phyloP scores from a whole-genome alignment of 148 eudicot genomes.

The Chenopodium berlandieri region DNA sequence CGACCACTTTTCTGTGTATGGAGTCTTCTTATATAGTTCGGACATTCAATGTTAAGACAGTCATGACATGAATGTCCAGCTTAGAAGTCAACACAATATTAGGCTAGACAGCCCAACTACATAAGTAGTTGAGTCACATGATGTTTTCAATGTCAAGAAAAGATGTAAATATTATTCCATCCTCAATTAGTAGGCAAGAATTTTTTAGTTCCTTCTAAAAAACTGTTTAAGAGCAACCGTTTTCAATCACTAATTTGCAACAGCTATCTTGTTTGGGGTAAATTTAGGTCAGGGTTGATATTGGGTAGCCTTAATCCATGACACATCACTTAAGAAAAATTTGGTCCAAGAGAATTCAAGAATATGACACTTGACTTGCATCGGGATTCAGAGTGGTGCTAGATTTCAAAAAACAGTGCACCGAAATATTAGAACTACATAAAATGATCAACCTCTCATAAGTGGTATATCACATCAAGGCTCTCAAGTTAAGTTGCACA shows the following conservation, averaged over 20 bases:
- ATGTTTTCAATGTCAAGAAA: not conserved
- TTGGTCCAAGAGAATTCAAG: not conserved
- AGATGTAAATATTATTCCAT: not conserved
- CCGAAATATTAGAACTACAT: not conserved
- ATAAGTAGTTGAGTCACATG: not conserved
- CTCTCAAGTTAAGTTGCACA: not conserved
- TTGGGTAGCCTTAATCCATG: not conserved
- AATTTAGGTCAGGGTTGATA: no score
- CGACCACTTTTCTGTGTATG: not conserved
- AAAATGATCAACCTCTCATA: not conserved
- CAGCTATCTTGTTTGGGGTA: not conserved
- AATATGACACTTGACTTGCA: not conserved
- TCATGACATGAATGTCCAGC: not conserved
- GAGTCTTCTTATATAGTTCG: no score
- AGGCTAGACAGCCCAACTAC: no score
- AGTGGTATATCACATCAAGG: not conserved
- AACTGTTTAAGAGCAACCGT: no score
- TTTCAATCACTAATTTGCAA: no score
- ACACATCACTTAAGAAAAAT: not conserved
- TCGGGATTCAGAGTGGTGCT: not conserved
- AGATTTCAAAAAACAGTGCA: not conserved
- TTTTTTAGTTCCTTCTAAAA: no score
- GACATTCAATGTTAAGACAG: not conserved
- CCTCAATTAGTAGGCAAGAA: not conserved
- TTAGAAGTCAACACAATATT: not conserved